phyloP scores from a whole-genome alignment of 164 flowering plant species.

The Vitis cinerea region DNA sequence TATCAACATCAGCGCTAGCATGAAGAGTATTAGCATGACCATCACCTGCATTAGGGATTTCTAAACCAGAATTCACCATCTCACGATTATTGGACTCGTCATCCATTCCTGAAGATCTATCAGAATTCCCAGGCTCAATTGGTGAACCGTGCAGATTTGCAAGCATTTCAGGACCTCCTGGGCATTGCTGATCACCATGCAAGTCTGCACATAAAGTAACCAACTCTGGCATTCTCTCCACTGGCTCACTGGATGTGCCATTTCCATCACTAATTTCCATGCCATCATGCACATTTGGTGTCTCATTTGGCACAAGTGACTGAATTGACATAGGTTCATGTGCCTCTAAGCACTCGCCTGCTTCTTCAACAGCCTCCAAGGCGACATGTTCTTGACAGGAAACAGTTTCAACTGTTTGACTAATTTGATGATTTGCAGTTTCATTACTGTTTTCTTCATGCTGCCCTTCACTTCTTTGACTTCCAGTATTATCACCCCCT shows the following conservation, averaged over 20 bases:
- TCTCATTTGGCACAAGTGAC: slow-evolving; percentile 24
- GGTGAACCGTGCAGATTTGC: slow-evolving; percentile 25
- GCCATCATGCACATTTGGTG: slow-evolving; percentile 34
- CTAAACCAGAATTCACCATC: slow-evolving; percentile 31
- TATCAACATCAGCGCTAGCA: slow-evolving; percentile 58
- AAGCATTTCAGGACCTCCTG: slow-evolving; percentile 19
- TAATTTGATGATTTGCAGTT: slow-evolving; percentile 24
- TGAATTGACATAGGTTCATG: slow-evolving; percentile 35
- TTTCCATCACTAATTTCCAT: slow-evolving; percentile 61
- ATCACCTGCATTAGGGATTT: slow-evolving; percentile 36
- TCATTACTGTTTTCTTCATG: slow-evolving; percentile 26
- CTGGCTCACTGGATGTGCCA: slow-evolving; percentile 26
- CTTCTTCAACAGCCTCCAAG: slow-evolving; percentile 30
- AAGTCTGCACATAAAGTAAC: slow-evolving; percentile 21
- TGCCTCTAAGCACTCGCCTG: slow-evolving; percentile 22
- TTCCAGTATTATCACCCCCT: slow-evolving; percentile 30
- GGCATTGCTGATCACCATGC: slow-evolving; percentile 25
- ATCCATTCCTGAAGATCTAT: slow-evolving; percentile 34
- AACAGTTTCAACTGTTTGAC: slow-evolving; percentile 29
- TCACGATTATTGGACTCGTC: slow-evolving; percentile 37
- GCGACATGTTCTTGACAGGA: slow-evolving; percentile 25
- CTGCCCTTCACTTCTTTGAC: slow-evolving; percentile 40
- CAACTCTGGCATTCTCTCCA: slow-evolving; percentile 30
- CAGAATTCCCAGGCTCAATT: slow-evolving; percentile 22
- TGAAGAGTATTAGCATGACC: slow-evolving; percentile 30